phyloP scores from a whole-genome alignment of 202 grass and related monocot genomes.

The Setaria italica region DNA sequence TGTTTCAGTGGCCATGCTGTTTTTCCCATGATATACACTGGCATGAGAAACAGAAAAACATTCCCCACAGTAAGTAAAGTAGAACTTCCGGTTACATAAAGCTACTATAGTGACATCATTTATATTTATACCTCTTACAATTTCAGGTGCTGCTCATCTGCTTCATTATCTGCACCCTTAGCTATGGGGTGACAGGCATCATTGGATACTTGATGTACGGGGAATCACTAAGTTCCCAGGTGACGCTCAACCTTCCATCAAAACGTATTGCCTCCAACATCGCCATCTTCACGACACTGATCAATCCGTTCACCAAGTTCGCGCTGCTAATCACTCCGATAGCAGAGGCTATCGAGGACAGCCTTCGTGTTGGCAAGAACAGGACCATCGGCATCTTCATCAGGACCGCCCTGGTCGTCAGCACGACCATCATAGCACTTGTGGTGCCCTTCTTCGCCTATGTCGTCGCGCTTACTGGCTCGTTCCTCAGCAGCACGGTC shows the following conservation, averaged over 20 bases:
- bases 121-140: background rate
- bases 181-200: slow-evolving; percentile 66
- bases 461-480: slow-evolving; percentile 65
- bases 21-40: slow-evolving; percentile 84
- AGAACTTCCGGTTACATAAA: slow-evolving; percentile 40
- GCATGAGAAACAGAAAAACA: slow-evolving; percentile 66
- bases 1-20: slow-evolving; percentile 88
- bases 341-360: slow-evolving; percentile 71
- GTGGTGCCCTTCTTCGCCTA: slow-evolving; percentile 70
- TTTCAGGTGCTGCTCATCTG: slow-evolving; percentile 69
- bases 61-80: slow-evolving; percentile 70
- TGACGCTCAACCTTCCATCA: slow-evolving; percentile 79
- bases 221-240: slow-evolving; percentile 64
- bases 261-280: slow-evolving; percentile 55
- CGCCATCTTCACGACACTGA: slow-evolving; percentile 81
- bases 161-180: slow-evolving; percentile 70
- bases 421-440: slow-evolving; percentile 68
- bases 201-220: slow-evolving; percentile 93
- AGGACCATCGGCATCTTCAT: slow-evolving; percentile 34
- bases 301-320: slow-evolving; percentile 85
- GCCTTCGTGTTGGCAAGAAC: slow-evolving; percentile 47
- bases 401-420: slow-evolving; percentile 68
- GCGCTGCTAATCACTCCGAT: slow-evolving; percentile 68
- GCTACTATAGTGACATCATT: slow-evolving; percentile 13
- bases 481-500: slow-evolving; percentile 67